Conservation (phyloP, 2,329 filamentous ascomycete species). For the Paecilomyces fulvus region DNA sequence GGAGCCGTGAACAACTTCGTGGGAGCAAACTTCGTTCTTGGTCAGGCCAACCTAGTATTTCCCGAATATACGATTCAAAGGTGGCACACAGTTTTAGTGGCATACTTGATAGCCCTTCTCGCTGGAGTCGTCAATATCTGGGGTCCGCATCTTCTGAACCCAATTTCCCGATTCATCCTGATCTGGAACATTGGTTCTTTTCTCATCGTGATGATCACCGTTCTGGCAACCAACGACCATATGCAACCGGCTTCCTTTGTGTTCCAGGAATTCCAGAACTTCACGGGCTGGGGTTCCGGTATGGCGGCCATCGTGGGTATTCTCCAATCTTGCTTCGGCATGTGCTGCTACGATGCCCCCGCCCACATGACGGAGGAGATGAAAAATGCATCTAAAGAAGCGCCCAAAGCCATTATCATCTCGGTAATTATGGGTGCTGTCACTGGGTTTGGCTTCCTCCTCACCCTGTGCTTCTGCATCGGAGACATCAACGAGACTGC, state of each 20-base stretch:
- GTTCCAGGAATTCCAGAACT: constrained; percentile 47
- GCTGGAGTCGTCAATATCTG: constrained; percentile 43
- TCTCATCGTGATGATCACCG: constrained; percentile 43
- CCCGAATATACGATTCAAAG: constrained; percentile 45
- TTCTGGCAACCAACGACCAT: constrained; percentile 46
- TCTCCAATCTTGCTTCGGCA: constrained; percentile 46
- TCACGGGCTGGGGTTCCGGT: constrained; percentile 42
- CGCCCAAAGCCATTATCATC: constrained; percentile 41
- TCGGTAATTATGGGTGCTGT: constrained; percentile 38
- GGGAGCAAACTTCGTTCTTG: constrained; percentile 48
- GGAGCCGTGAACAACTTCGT: constrained; percentile 49
- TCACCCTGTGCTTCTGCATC: constrained; percentile 45
- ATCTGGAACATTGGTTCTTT: constrained; percentile 49
- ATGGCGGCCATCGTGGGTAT: constrained; percentile 48
- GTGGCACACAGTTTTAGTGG: constrained; percentile 49
- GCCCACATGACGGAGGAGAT: constrained; percentile 51
- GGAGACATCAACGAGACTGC: constrained; percentile 42
- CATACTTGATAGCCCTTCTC: constrained; percentile 41
- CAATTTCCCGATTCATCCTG: constrained; percentile 42
- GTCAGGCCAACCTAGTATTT: constrained; percentile 45
- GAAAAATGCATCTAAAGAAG: constrained; percentile 42
- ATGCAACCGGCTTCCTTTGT: constrained; percentile 49
- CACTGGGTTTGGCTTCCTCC: constrained; percentile 42
- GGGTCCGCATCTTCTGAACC: constrained; percentile 43
- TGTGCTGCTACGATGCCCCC: constrained; percentile 44